Base-by-base conservation (phyloP, 441 rosid genomes). In the Eutrema salsugineum region DNA sequence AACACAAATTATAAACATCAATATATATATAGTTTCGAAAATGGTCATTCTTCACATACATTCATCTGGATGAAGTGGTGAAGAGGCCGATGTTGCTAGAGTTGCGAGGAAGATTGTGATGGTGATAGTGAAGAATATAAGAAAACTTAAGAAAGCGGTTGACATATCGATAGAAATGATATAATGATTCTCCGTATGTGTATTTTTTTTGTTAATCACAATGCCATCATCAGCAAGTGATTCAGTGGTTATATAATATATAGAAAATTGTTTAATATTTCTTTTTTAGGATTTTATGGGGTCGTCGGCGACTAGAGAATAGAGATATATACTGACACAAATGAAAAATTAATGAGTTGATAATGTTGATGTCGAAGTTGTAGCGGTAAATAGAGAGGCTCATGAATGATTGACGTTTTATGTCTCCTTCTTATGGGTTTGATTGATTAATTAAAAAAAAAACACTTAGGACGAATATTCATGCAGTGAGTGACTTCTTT, bases 51-150 rank as follows among this genome's bases (percentile, higher is more conserved):
- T 22, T 65, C 22, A 50, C 70, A 30, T 71, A 71, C 75, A 42
- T 42, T 71, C 75, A 62, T 53, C 69, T 71, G 47, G 47, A 42
- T 71, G 68, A 12, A 71, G 63, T 27, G 17, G 5, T 1, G 28
- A 28, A 61, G 27, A 24, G 27, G 51, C 10, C 6, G 33, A 30
- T 38, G 51, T 49, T 62, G 27, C 51, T 19, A 12, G 16, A n/a
- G 15, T 27, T 32, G 63, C 38, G 17, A 62, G 58, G 54, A 40
- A 51, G 75, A 49, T 42, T 42, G 63, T 51, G 55, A 46, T 50
- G 51, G 40, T 61, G 60, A 42, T n/a, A n/a, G n/a, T 49, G 48
- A 50, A 61, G 44, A 62, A 51, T 27, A 42, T 1, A 42, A 71
- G 60, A 62, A 19, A 50, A 54, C 22, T 20, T 14, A 17, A 51